Evolutionary conservation across 139 green algal genomes (phyloP), one percentile per base, ranked within the genome.

Genomic region (Ostreobium quekettii): DNA sequence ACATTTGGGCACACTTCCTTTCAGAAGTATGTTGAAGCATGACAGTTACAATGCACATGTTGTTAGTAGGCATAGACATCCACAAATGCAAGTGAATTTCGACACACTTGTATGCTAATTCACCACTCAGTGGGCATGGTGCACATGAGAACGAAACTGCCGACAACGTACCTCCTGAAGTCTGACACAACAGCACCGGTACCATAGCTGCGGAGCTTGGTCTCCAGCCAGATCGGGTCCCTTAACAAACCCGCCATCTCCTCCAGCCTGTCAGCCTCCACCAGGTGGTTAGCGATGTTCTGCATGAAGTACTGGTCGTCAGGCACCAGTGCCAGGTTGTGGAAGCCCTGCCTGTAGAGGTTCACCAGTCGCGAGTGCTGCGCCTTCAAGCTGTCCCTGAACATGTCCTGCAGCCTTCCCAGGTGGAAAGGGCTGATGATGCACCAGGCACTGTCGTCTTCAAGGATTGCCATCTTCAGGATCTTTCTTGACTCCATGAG

Each of bases 241-340:
- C 72, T 68, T 31, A 95, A 74, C 74, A 95, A 11, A 3, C n/a
- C 48, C 22, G 75, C 64, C 48, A 90, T 70, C 36, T 82, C 70
- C 0, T 62, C 46, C 46, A 80, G 36, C 42, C 68, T 69, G 33
- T 72, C 74, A 4, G 75, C 80, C 0, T 67, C 75, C 31, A 85
- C 48, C 30, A 91, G 61, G 75, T 94, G 87, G 72, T 92, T 78
- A 2, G 77, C 79, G 28, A 90, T 36, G 28, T 83, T 83, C 58
- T 81, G 77, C 49, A 91, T 68, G 47, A 93, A 81, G 79, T 95
- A 95, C 5, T 83, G 80, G 59, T 91, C 87, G 47, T 91, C 83
- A 2, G 56, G 60, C 0, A 86, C 67, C 32, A 80, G 48, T 35
- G 48, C 32, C n/a, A 42, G 38, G 30, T 60, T 37, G 19, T 24